Base-by-base conservation (phyloP, 306 rosid species). In the Adenanthera pavonina region DNA sequence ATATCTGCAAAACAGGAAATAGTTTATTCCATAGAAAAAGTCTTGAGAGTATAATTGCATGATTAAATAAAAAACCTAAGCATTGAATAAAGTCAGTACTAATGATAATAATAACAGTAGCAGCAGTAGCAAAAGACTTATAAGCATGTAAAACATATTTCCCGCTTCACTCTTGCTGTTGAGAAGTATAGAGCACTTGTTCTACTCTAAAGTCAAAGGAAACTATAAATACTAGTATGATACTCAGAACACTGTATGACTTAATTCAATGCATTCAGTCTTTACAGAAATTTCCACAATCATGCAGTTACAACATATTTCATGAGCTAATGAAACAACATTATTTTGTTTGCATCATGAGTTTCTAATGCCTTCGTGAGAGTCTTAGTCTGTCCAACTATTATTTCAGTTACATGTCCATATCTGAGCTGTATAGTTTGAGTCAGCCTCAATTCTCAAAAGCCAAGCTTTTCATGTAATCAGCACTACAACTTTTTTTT, bases 1-100 rank as follows among this genome's bases (percentile, higher is more conserved):
- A 93, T 84, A 92, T 85, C 99, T 96, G 93, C 87, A 84, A 61
- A 74, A 81, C 44, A 62, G 64, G 36, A 78, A 87, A 69, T 60
- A 43, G 75, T 78, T 84, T 51, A 81, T 75, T 73, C 53, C 78
- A 61, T 30, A 14, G 13, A 33, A 35, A 33, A 72, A 6, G 14
- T 8, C 7, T 69, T 41, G 14, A 52, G 20, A 57, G 48, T 36
- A 67, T 48, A 72, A 78, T 71, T 25, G 19, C 13, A 9, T 35
- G 3, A 43, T 48, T 35, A 2, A 83, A 78, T 72, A 53, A 61
- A 64, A 20, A 70, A 76, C 33, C 56, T 38, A 70, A 69, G 68
- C 59, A 46, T 35, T 20, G 17, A n/a, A 15, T 38, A 25, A 67
- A 19, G 51, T 53, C 46, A 65, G 10, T 7, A 38, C 15, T n/a